Base-by-base conservation (phyloP, 2,329 filamentous ascomycete genomes). In the Fusarium miscanthi region DNA sequence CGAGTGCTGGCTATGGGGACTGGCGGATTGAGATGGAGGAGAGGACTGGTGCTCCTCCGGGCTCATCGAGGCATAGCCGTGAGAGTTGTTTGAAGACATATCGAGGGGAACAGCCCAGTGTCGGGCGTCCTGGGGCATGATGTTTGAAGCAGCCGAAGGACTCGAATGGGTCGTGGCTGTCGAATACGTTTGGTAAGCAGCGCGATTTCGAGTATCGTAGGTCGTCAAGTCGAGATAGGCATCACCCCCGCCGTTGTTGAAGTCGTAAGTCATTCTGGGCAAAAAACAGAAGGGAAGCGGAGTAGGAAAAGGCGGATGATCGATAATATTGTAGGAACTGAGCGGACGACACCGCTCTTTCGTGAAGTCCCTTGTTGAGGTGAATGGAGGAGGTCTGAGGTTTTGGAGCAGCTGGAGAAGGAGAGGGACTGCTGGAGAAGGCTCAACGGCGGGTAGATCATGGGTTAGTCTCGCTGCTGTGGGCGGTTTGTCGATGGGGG, bases 121-220 rank as follows among this genome's bases (percentile, higher is more conserved):
- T 70, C 83, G 78, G 53, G 80, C 65, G 68, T 81, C 80, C 66
- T 78, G 65, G 25, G 76, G 72, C 79, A 83, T 81, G 74, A 82
- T 79, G 74, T 76, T 78, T 30, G 81, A 77, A 23, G 77, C 72
- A 63, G 78, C 74, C 42, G 76, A 73, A 53, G 81, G 79, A 73
- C 78, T 81, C 63, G 80, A 80, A 58, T 80, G 78, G 63, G 73
- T 63, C 54, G 75, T 76, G 60, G 75, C 75, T 37, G 76, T 75
- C 68, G 75, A 70, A 59, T 77, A 76, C 23, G 74, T 68, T 69
- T 77, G 74, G 74, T 77, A 84, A 58, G 83, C 84, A 81, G 84
- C 85, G 72, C 86, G 85, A 78, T 88, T 88, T 79, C 86, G 86
- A 78, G 86, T 86, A 80, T 91, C 87, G 82, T 87, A 91, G 76